Base-by-base conservation (phyloP, 1,284 basidiomycete species). In the Rhodotorula mucilaginosa region DNA sequence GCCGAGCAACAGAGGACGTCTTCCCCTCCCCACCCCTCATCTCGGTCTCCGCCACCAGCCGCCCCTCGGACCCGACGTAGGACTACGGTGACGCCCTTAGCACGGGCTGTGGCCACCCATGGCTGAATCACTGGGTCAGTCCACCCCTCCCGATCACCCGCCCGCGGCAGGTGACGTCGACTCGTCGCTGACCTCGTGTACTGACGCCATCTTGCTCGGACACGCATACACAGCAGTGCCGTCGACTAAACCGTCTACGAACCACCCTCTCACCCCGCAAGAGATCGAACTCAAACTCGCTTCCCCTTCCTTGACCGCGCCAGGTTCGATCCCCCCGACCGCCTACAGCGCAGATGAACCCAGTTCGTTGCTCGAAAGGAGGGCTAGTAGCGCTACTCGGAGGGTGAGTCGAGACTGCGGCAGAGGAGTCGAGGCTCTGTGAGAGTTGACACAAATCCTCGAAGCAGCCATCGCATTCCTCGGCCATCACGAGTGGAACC, bases 201-300 rank as follows among this genome's bases (percentile, higher is more conserved):
- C 58, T n/a, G 23, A 29, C 34, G 26, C 44, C 34, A 10, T 29
- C 57, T n/a, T 31, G 6, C 46, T 46, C 16, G 39, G 23, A 19
- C 44, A 21, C 60, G 5, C 26, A 3, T 12, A 12, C 39, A 8
- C 67, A 63, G 56, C 56, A 31, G 3, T 46, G 12, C 56, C 61
- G 7, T 15, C 21, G 23, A n/a, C 31, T 4, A 34, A 21, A 39
- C n/a, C 44, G n/a, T 18, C n/a, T n/a, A 26, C 86, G 64, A 85
- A 88, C 34, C 90, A 88, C 34, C 90, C 91, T 16, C 93, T 92
- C 3, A 89, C 91, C 19, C 87, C 88, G 47, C 89, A 91, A 79
- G 93, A 96, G 83, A 87, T 96, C 39, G 87, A 91, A 73, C 86
- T 92, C 72, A 94, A 94, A 79, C 86, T 96, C 44, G 72, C 72